phyloP scores from a whole-genome alignment of 257 asterid genomes.

The Solanum piurae region DNA sequence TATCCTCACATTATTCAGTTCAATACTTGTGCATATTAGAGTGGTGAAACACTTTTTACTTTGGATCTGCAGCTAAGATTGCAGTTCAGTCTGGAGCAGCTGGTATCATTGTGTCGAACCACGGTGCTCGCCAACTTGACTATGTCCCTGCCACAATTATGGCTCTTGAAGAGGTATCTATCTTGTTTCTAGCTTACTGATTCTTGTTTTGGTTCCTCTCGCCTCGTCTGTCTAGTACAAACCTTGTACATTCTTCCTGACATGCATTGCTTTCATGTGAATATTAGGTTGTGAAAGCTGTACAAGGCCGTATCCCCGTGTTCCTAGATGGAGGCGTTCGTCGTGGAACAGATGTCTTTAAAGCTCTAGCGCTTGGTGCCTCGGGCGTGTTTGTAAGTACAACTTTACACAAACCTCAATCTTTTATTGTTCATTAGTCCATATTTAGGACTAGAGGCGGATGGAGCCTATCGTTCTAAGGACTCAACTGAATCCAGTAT shows the following conservation, averaged over 20 bases:
- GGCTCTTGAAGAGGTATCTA: conserved; percentile 78
- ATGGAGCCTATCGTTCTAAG: neutral
- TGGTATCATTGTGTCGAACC: conserved; percentile 88
- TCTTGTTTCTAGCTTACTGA: neutral
- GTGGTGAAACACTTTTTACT: neutral
- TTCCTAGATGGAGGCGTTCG: conserved; percentile 96
- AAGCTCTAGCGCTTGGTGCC: conserved; percentile 96
- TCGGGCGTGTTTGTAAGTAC: conserved; percentile 83
- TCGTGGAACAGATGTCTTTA: conserved; percentile 92
- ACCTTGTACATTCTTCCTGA: neutral
- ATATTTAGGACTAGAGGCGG: neutral
- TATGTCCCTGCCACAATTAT: conserved; percentile 78
- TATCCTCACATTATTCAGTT: neutral
- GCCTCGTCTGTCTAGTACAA: neutral
- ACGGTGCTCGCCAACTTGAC: conserved; percentile 97
- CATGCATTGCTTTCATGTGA: neutral
- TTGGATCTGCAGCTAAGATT: conserved; percentile 47
- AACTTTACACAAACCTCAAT: neutral
- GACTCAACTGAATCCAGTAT: neutral
- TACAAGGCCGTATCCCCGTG: conserved; percentile 85
- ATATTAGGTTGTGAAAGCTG: conserved; percentile 78
- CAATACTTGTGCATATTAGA: neutral
- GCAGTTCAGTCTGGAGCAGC: conserved; percentile 87
- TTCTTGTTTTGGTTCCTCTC: neutral
- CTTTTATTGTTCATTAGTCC: neutral